Evolutionary conservation across 768 basidiomycete genomes (phyloP).

Genomic region (Podaxis sp.): DNA sequence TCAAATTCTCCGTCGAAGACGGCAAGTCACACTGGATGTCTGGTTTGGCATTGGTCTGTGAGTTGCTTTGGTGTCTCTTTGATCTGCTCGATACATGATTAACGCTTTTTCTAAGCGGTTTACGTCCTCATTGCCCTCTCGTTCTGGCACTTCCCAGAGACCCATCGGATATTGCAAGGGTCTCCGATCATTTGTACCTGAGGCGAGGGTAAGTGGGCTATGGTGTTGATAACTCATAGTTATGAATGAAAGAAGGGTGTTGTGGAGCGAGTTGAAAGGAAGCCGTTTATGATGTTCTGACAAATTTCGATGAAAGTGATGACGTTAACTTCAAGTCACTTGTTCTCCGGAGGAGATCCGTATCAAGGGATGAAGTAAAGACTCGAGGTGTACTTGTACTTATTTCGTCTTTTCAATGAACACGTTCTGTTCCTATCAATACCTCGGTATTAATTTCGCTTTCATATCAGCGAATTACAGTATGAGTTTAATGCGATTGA

Average conservation of each 20-base stretch:
- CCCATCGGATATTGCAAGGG: slow-evolving; percentile 33
- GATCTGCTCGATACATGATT: background rate
- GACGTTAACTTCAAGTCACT: background rate
- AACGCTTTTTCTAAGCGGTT: slow-evolving; percentile 24
- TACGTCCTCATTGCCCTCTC: slow-evolving; percentile 37
- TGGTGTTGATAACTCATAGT: background rate
- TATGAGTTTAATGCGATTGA: background rate
- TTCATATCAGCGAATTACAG: background rate
- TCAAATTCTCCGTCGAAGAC: slow-evolving; percentile 45
- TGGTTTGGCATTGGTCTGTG: slow-evolving; percentile 36
- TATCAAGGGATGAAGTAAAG: background rate
- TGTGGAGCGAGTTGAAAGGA: background rate
- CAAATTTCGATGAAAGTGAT: background rate
- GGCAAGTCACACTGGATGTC: slow-evolving; percentile 52
- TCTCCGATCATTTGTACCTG: slow-evolving; percentile 27
- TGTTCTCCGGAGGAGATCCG: background rate
- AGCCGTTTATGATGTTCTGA: background rate
- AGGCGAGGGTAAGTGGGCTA: background rate
- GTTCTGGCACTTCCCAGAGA: slow-evolving; percentile 43
- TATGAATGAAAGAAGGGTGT: slow-evolving; percentile 3
- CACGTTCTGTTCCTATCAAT: background rate
- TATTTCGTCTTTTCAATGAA: background rate
- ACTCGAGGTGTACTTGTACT: background rate
- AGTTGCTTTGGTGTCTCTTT: slow-evolving; percentile 15
- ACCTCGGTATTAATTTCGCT: background rate